Percentiles rank a stretch among this genome's conserved stretches.
Evolutionary conservation across 2,329 filamentous ascomycete genomes (phyloP).

Genomic region (Trichoderma koningii): DNA sequence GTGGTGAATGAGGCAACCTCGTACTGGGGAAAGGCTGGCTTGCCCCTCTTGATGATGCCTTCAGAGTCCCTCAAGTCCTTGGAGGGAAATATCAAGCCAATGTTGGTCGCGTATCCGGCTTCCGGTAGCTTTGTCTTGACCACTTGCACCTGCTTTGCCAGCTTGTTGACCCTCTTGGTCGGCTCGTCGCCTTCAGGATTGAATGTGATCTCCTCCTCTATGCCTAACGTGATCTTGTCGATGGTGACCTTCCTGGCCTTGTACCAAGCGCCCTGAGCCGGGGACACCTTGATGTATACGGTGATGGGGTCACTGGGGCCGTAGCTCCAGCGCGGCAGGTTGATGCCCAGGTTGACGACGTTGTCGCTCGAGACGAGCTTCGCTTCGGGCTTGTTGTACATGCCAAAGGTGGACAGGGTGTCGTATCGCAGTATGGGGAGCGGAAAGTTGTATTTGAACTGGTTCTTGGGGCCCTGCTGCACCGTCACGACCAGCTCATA

Average conservation of each 20-base stretch:
- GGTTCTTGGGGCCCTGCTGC: slow-evolving; percentile 82
- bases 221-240: slow-evolving; percentile 86
- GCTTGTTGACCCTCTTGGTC: slow-evolving; percentile 81
- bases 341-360: slow-evolving; percentile 87
- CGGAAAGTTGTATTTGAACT: slow-evolving; percentile 89
- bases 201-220: slow-evolving; percentile 98
- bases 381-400: slow-evolving; percentile 96
- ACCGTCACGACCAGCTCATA: slow-evolving; percentile 97
- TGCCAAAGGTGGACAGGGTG: slow-evolving; percentile 95
- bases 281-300: slow-evolving; percentile 91
- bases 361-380: slow-evolving; percentile 86
- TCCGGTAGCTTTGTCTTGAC: slow-evolving; percentile 87
- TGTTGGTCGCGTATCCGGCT: slow-evolving; percentile 87
- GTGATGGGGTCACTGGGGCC: slow-evolving; percentile 93
- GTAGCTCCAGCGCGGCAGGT: slow-evolving; percentile 93
- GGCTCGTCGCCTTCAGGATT: slow-evolving; percentile 97
- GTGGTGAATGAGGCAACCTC: slow-evolving; percentile 90
- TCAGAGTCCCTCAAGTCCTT: slow-evolving; percentile 86
- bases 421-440: slow-evolving; percentile 92
- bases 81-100: slow-evolving; percentile 86
- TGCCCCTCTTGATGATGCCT: slow-evolving; percentile 81
- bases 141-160: slow-evolving; percentile 79
- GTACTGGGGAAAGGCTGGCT: slow-evolving; percentile 86
- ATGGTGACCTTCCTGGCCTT: slow-evolving; percentile 93
- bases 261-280: slow-evolving; percentile 86